Evolutionary conservation across 163 green algal genomes (phyloP), one percentile per base, ranked within the genome.

Genomic region (Chlorella variabilis): DNA sequence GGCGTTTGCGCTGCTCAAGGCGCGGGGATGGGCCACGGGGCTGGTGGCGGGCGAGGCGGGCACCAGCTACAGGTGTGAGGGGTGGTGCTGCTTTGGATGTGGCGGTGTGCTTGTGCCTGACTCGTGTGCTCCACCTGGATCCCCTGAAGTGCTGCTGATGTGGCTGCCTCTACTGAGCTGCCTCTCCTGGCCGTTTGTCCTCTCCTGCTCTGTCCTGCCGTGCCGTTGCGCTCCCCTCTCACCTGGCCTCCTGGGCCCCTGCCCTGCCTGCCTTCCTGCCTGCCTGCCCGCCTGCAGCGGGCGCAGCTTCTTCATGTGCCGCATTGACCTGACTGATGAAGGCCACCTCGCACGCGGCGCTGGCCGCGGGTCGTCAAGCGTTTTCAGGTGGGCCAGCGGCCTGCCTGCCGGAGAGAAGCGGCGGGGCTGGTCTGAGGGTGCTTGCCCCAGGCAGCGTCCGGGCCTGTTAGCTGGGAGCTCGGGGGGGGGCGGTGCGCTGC

Each of bases 1-100:
- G 3, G 88, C 97, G 45, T 92, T 98, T 49, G 93, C 91, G 34
- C 78, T 88, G 38, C 91, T 98, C 49, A 97, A 97, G 89, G 78
- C 86, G 1, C 82, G 81, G 0, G 95, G 96, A 49, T 97, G 92
- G 93, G 97, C 94, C 8, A 94, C 87, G 1, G 89, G 89, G 13
- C 75, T 99, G 48, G 90, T 82, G 70, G 97, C 96, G 1, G 97
- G 97, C 4, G 91, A 98, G 39, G 90, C 71, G 33, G 84, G 83
- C n/a, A 83, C 70, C 48, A 87, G 73, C 78, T 85, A 91, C 73
- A 81, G 75, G 75, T 51, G 33, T 54, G 45, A 38, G 17, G 0
- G 18, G 31, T 58, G 65, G 2, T 71, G 65, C 36, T 34, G 65
- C 38, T 11, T 63, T 54, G 11, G 15, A 54, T 54, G 11, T 63